Evolutionary conservation across 139 green algal genomes (phyloP), one percentile per base, ranked within the genome.

Genomic region (Coelastrella sp.): DNA sequence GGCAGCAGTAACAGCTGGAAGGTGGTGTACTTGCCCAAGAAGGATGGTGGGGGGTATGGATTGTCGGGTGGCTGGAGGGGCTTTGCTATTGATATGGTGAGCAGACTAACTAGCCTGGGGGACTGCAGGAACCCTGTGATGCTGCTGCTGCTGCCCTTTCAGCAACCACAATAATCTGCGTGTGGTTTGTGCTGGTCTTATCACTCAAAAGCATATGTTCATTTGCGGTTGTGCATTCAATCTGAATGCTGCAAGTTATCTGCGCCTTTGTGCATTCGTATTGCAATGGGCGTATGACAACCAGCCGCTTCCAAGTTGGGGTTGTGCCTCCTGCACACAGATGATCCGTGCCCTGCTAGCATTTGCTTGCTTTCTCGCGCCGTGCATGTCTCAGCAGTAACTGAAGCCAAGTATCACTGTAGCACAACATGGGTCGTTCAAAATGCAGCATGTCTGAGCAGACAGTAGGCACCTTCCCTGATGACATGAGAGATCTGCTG

Each of bases 1-100:
- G 85, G 85, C 85, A 68, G 73, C 10, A 59, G 19, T n/a, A 76
- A 0, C 4, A 54, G 4, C 3, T 89, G 85, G 85, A 10, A 10
- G 5, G 85, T 83, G 13, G 85, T 89, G 73, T 74, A 65, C 14
- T n/a, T 89, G 20, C 85, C 85, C 5, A 80, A n/a, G 73, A 17
- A 54, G 20, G 71, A 89, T 4, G 84, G 84, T 13, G 7, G 22
- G 11, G 22, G 73, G 13, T n/a, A 13, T 10, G 85, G 85, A 6
- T 73, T 89, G 57, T 83, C 71, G 7, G 85, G 85, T 17, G 85
- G 85, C 57, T 89, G 85, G 85, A 64, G 85, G 56, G 73, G 73
- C 57, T 89, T 89, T 56, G 82, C 82, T 5, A 79, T 79, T 56
- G 82, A 87, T 22, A 68, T 78, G 82, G 82, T 78, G 47, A 20